Evolutionary conservation across 371 early-diverging fungal genomes (phyloP), one percentile per base, ranked within the genome.

Genomic region (Rozella allomycis): DNA sequence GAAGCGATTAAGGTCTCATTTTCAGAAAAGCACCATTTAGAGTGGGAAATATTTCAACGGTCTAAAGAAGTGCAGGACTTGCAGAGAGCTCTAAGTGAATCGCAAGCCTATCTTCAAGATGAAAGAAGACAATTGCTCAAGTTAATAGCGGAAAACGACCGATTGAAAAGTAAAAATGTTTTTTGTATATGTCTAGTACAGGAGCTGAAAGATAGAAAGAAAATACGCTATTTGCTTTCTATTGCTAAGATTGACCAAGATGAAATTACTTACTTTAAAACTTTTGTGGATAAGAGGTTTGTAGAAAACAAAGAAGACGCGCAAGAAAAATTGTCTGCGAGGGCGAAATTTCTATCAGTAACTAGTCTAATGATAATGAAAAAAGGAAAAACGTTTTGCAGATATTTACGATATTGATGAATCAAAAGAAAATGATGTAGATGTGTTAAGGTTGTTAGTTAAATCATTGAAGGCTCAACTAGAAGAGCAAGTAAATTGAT

Each of bases 121-220:
- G 65, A 64, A 37, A 42, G 62, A 13, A 49, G 45, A 23, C 41
- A 47, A 20, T 33, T 50, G 19, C 43, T 64, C 17, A 37, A 31
- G 25, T 40, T 53, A 3, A 25, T 61, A 16, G 65, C 65, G 9
- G 65, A 64, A 31, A 58, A 60, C 23, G 65, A 64, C 36, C 46
- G 46, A 21, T 26, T 64, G 37, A 55, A 58, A 33, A 45, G 60
- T 53, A 36, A 4, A 30, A 23, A 11, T 10, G 21, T 17, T 19
- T 5, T 8, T 14, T 20, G 23, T 10, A 18, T 25, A 2, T n/a
- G 21, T 30, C 3, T 35, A 63, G 57, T 64, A 17, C 65, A 64
- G 39, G 65, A 64, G 32, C 47, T 64, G 22, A 58, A 58, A 34
- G 65, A 64, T 30, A 30, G 61, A 17, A 54, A 52, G 28, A 64